These are phyloP conservation scores for Geotrichum klebahnii DNA, from an alignment of 1,139 yeast genomes.

Conservation along the genomic window DNA sequence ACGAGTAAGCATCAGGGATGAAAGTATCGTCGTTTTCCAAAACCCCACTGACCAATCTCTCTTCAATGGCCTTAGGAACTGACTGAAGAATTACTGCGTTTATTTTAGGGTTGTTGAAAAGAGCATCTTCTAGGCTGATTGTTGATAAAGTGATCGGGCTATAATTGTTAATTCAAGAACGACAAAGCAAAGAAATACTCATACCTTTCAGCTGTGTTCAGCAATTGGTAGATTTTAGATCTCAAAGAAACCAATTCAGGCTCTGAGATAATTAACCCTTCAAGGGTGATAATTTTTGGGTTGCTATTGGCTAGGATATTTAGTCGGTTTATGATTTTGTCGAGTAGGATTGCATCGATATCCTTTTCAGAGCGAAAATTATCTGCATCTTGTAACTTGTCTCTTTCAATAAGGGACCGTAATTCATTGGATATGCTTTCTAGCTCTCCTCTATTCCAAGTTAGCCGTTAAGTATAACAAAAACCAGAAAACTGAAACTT, in stretches of 20 bases:
- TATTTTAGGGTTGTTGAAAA: background rate
- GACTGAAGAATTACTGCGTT: background rate
- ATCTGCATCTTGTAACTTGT: background rate
- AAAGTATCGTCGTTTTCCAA: background rate
- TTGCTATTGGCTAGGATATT: background rate
- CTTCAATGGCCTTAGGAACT: background rate
- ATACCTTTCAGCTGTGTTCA: background rate
- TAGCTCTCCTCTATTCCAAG: background rate
- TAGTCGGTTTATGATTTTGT: background rate
- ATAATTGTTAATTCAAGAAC: background rate
- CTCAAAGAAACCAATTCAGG: background rate
- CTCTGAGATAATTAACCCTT: background rate
- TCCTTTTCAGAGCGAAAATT: background rate
- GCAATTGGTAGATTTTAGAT: background rate
- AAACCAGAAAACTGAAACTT: background rate
- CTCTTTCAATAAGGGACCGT: background rate
- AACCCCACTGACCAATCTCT: background rate
- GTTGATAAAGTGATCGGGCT: background rate
- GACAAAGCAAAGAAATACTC: no score
- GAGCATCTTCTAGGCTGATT: background rate
- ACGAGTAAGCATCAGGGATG: background rate
- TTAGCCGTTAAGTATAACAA: background rate
- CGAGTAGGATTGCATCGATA: background rate
- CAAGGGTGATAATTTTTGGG: conserved; percentile 3
- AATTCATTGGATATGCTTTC: background rate